phyloP scores from a whole-genome alignment of 1,284 basidiomycete species.

The Stygiomarasmius scandens region DNA sequence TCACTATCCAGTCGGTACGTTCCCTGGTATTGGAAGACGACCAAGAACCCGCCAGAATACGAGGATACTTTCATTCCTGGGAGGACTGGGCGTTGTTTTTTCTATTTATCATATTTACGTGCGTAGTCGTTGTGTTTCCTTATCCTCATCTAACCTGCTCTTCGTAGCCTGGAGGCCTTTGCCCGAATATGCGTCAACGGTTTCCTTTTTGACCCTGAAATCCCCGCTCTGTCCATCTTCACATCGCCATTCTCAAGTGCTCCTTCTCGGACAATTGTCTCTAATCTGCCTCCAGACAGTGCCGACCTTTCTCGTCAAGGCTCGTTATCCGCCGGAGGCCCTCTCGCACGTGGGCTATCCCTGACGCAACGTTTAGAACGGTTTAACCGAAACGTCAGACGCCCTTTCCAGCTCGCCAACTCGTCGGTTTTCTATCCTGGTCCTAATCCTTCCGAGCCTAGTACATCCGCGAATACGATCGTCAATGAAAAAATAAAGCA shows the following conservation, averaged over 20 bases:
- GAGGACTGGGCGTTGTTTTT: conserved; percentile 85
- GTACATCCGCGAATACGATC: too few species aligned
- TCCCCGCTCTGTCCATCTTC: conserved; percentile 60
- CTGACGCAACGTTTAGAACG: conserved; percentile 24
- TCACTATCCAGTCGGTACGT: conserved; percentile 80
- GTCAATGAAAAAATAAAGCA: conserved; percentile 16
- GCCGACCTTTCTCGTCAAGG: conserved; percentile 12
- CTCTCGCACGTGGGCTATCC: conserved; percentile 31
- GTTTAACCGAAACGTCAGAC: conserved; percentile 32
- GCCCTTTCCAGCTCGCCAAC: conserved; percentile 35
- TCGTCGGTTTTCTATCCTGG: conserved; percentile 14
- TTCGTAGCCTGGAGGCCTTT: conserved; percentile 84
- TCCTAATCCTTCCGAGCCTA: background rate
- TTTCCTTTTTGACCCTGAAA: conserved; percentile 87
- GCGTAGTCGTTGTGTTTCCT: conserved; percentile 39
- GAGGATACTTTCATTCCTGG: conserved; percentile 87
- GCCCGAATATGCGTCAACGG: conserved; percentile 93
- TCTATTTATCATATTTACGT: conserved; percentile 89
- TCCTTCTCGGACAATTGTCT: conserved; percentile 29
- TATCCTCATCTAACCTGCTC: too few species aligned
- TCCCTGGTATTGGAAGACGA: conserved; percentile 52
- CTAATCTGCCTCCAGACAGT: conserved; percentile 17
- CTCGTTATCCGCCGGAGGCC: conserved; percentile 22
- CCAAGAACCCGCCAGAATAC: conserved; percentile 38
- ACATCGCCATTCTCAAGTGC: conserved; percentile 42